Percentiles rank a stretch among this genome's conserved stretches.
Conservation (phyloP, 768 basidiomycete genomes). For the Gloeophyllum trabeum region DNA sequence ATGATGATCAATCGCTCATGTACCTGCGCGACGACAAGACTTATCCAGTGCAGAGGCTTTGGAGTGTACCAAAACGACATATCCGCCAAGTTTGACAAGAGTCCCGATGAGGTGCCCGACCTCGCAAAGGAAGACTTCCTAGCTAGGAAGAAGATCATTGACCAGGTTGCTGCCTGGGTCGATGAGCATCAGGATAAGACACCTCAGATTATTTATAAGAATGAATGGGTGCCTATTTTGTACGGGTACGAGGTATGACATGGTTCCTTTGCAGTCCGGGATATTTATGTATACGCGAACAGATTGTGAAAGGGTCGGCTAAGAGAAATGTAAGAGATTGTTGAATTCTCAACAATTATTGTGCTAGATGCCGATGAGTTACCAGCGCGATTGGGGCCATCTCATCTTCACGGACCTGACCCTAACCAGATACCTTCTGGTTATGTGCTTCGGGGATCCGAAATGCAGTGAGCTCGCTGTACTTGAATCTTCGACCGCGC, state of each 20-base stretch:
- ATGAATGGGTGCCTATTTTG: constrained; percentile 19
- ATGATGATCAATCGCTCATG: constrained; percentile 20
- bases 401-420: no score
- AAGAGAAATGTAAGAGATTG: no score
- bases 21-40: constrained; percentile 17
- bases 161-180: constrained; percentile 14
- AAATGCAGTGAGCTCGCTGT: no score
- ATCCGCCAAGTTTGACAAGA: constrained; percentile 15
- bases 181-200: not conserved
- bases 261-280: no score
- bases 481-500: no score
- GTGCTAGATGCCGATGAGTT: no score
- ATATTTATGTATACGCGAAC: no score
- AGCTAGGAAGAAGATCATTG: constrained; percentile 17
- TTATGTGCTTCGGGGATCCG: no score
- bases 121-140: constrained; percentile 14
- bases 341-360: no score
- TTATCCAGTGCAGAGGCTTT: constrained; percentile 18
- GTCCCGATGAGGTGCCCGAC: constrained; percentile 13
- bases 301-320: no score
- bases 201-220: not conserved
- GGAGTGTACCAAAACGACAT: constrained; percentile 18
- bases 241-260: constrained; percentile 25
- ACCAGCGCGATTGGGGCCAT: no score
- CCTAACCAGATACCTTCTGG: no score